Evolutionary conservation across 2,329 filamentous ascomycete genomes (phyloP).

Genomic region (Talaromyces atroroseus): DNA sequence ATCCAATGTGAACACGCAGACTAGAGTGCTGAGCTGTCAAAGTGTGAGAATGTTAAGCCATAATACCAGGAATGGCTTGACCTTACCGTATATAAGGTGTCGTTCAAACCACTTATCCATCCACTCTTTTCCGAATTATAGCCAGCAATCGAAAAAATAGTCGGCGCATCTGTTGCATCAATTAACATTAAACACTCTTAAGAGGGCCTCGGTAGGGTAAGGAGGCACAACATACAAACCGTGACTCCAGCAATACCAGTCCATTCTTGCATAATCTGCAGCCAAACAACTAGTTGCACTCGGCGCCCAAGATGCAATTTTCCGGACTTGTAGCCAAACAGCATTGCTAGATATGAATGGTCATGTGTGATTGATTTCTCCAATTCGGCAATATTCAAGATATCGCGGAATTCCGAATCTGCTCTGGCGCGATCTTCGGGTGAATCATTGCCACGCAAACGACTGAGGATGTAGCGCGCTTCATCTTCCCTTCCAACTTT

Average conservation of each 20-base stretch:
- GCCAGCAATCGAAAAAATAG: constrained; percentile 63
- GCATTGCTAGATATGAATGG: constrained; percentile 60
- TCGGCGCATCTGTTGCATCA: constrained; percentile 36
- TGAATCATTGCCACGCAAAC: constrained; percentile 56
- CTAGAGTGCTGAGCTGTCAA: constrained; percentile 57
- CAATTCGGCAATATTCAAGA: constrained; percentile 56
- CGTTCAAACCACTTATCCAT: constrained; percentile 58
- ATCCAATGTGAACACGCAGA: constrained; percentile 66
- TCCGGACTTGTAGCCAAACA: constrained; percentile 60
- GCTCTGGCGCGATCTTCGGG: constrained; percentile 50
- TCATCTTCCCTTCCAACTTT: constrained; percentile 63
- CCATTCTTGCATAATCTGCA: constrained; percentile 68
- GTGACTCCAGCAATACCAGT: constrained; percentile 65
- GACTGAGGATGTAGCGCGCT: constrained; percentile 58
- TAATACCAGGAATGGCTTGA: background rate
- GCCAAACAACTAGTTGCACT: constrained; percentile 65
- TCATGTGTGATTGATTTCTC: constrained; percentile 52
- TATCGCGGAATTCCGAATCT: constrained; percentile 63
- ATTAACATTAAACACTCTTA: background rate
- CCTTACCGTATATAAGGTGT: constrained; percentile 51
- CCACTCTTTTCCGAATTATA: constrained; percentile 56
- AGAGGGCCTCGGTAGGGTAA: background rate
- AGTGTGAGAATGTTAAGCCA: background rate
- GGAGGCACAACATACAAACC: constrained; percentile 40
- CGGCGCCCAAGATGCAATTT: constrained; percentile 62